These are phyloP conservation scores for Trichopus zeylanicus DNA, from an alignment of 116 monocot genomes.

Conservation along the genomic window DNA sequence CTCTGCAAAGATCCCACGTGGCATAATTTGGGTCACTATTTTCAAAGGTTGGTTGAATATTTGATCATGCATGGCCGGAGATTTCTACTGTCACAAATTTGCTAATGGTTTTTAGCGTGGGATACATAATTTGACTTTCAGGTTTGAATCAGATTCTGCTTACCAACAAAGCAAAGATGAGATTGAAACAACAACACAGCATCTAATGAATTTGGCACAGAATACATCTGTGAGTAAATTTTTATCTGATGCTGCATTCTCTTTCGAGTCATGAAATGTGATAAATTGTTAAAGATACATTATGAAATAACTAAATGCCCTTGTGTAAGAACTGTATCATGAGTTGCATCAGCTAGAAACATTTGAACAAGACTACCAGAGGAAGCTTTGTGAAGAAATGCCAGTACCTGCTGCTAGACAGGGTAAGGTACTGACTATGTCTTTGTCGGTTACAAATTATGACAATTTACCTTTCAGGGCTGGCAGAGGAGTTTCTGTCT, in stretches of 20 bases:
- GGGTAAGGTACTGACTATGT: conserved; percentile 20
- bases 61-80: not conserved
- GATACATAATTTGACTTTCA: conserved; percentile 19
- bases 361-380: conserved; percentile 43
- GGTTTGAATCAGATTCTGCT: conserved; percentile 27
- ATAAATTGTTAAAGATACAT: not conserved
- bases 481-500: too few species aligned
- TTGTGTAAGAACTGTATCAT: conserved; percentile 48
- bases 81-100: not conserved
- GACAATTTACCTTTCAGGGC: too few species aligned
- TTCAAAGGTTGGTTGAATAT: conserved; percentile 32
- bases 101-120: not conserved
- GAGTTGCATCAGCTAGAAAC: conserved; percentile 55
- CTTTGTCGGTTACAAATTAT: not conserved
- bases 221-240: conserved; percentile 40
- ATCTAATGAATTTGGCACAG: conserved; percentile 41
- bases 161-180: conserved; percentile 28
- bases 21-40: conserved; percentile 62
- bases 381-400: conserved; percentile 43
- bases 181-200: conserved; percentile 29
- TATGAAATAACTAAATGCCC: conserved; percentile 1
- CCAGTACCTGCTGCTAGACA: conserved; percentile 22
- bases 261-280: not conserved
- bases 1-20: conserved; percentile 48
- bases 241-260: too few species aligned